These are phyloP conservation scores for Linnemannia zychae DNA, from an alignment of 192 early-diverging fungal genomes.

Conservation along the genomic window DNA sequence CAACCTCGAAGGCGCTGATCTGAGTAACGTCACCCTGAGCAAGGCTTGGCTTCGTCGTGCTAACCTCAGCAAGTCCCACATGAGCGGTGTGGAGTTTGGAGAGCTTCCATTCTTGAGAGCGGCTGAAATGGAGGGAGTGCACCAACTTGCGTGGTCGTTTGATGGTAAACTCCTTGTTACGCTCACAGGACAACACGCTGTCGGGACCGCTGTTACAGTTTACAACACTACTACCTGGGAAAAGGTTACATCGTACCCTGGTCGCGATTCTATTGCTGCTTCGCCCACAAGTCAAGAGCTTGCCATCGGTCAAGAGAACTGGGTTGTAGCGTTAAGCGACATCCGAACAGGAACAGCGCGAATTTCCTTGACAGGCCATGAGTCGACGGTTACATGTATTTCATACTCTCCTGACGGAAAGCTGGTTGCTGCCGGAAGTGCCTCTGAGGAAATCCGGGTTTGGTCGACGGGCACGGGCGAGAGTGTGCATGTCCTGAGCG, in stretches of 20 bases:
- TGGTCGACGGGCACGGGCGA: background rate
- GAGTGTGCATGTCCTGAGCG: background rate
- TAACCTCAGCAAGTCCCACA: conserved; percentile 8
- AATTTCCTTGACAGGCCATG: background rate
- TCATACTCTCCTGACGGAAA: background rate
- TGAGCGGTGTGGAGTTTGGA: conserved; percentile 12
- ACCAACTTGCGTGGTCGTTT: background rate
- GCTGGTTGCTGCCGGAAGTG: background rate
- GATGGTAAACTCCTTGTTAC: background rate
- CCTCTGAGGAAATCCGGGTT: background rate
- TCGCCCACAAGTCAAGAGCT: background rate
- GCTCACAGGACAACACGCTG: background rate
- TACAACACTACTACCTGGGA: background rate
- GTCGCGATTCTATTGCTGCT: background rate
- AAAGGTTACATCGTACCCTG: background rate
- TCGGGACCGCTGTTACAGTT: background rate
- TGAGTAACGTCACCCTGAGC: conserved; percentile 1
- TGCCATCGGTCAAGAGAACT: background rate
- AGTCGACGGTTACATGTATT: background rate
- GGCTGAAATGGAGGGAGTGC: background rate
- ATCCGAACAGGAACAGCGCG: background rate
- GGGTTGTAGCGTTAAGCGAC: background rate
- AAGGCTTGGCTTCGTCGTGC: conserved; percentile 12
- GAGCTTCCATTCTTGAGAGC: conserved; percentile 5
- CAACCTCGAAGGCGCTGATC: conserved; percentile 11